Evolutionary conservation across 1,284 basidiomycete species (phyloP).

Genomic region (Irpex sp.): DNA sequence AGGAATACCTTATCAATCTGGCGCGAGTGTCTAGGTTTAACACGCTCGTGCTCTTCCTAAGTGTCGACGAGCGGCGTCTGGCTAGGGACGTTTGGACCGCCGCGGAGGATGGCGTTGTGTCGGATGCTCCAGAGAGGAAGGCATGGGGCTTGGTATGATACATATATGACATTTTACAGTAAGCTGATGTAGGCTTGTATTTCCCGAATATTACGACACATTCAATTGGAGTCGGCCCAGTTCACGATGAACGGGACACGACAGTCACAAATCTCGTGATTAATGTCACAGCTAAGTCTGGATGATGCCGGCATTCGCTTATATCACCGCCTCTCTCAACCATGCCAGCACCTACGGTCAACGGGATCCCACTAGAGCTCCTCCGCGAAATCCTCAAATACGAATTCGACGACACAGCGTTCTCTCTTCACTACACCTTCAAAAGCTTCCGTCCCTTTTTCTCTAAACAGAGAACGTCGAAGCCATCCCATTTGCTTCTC

Average conservation of each 20-base stretch:
- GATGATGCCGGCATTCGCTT: neutral
- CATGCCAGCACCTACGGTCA: neutral
- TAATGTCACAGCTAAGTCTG: neutral
- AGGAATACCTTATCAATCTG: slow-evolving; percentile 50
- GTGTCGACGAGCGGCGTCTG: slow-evolving; percentile 41
- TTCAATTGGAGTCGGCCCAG: too few relatives aligned
- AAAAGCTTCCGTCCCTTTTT: neutral
- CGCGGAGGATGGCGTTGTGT: neutral
- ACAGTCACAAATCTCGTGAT: neutral
- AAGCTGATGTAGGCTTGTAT: too few relatives aligned
- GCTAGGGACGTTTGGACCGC: slow-evolving; percentile 24
- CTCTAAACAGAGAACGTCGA: neutral
- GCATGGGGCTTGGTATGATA: neutral
- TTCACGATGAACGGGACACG: neutral
- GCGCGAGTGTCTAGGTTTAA: slow-evolving; percentile 54
- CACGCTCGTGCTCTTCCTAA: slow-evolving; percentile 62
- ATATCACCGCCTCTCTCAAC: neutral
- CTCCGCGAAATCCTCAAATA: neutral
- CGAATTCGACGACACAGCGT: neutral
- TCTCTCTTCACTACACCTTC: neutral
- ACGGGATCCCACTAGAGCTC: neutral
- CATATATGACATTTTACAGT: too few relatives aligned
- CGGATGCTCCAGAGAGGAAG: neutral
- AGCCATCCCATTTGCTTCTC: neutral
- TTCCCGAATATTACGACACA: too few relatives aligned